These are phyloP conservation scores for Setaria italica DNA, from an alignment of 202 grass and related monocot genomes.

Conservation along the genomic window DNA sequence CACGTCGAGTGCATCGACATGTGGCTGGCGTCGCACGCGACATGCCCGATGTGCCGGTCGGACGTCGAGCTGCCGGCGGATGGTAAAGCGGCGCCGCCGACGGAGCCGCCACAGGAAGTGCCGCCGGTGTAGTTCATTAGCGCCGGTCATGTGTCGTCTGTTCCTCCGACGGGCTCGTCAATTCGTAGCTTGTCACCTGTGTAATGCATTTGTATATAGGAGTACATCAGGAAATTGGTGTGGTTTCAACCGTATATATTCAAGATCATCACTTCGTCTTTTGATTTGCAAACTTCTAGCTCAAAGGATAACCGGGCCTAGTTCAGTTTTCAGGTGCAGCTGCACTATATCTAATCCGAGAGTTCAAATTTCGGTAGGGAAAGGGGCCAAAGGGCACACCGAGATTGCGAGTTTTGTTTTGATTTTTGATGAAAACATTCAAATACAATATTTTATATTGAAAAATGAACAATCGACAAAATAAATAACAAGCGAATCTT, in stretches of 20 bases:
- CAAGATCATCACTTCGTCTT: background rate
- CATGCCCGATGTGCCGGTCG: conserved; percentile 50
- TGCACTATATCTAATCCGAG: too few species aligned
- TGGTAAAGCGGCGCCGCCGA: background rate
- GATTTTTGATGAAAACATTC: too few species aligned
- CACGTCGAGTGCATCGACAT: conserved; percentile 63
- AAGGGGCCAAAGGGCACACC: too few species aligned
- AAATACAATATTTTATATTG: too few species aligned
- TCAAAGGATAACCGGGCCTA: too few species aligned
- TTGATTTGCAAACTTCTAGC: background rate
- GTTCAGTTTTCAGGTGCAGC: background rate
- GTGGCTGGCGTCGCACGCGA: conserved; percentile 50
- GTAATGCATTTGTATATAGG: background rate
- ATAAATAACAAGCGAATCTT: too few species aligned
- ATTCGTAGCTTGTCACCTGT: background rate
- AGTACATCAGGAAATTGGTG: background rate
- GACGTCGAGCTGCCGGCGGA: conserved; percentile 26
- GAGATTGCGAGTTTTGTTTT: too few species aligned
- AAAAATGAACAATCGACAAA: too few species aligned
- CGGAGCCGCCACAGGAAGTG: background rate
- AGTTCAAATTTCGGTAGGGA: too few species aligned
- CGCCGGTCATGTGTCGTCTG: background rate
- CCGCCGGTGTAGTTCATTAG: conserved; percentile 32
- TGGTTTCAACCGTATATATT: background rate
- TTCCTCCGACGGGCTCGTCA: background rate